A percentile compares a stretch with the other conserved stretches of the same genome.
Conservation (phyloP, 257 asterid species). For the Echites panduratus region DNA sequence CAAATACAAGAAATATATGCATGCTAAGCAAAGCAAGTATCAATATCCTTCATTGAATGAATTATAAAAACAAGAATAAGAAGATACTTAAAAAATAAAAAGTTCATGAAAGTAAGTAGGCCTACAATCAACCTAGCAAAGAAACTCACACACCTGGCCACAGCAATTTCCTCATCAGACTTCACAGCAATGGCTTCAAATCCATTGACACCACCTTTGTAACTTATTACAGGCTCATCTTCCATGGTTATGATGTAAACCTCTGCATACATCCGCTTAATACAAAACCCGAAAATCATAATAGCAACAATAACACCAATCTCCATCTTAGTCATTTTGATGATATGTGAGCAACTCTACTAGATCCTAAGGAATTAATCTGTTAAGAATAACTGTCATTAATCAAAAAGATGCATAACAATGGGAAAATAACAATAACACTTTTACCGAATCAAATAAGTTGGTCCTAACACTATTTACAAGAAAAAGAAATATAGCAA, state of each 20-base stretch:
- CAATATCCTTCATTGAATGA: neutral
- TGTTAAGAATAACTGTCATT: conserved; percentile 13
- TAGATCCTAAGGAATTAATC: conserved; percentile 33
- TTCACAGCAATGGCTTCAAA: conserved; percentile 95
- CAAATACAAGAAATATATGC: neutral
- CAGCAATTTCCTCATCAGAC: conserved; percentile 69
- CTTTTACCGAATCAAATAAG: neutral
- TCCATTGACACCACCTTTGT: conserved; percentile 76
- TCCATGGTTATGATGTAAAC: too few species aligned
- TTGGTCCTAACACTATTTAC: neutral
- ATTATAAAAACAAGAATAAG: neutral
- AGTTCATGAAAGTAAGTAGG: neutral
- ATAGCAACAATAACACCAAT: conserved; percentile 29
- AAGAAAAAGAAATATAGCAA: neutral
- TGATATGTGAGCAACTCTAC: conserved; percentile 27
- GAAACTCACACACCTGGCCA: conserved; percentile 50
- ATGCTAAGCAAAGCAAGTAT: conserved; percentile 2
- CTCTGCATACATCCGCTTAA: conserved; percentile 35
- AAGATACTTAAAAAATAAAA: neutral
- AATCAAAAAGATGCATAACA: neutral
- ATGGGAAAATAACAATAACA: neutral
- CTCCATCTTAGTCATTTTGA: conserved; percentile 46
- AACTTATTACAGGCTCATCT: conserved; percentile 94
- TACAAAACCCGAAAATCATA: conserved; percentile 32
- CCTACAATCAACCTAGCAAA: conserved; percentile 9